Evolutionary conservation across 2,329 filamentous ascomycete species (phyloP).

Genomic region (Didymella glomerata): DNA sequence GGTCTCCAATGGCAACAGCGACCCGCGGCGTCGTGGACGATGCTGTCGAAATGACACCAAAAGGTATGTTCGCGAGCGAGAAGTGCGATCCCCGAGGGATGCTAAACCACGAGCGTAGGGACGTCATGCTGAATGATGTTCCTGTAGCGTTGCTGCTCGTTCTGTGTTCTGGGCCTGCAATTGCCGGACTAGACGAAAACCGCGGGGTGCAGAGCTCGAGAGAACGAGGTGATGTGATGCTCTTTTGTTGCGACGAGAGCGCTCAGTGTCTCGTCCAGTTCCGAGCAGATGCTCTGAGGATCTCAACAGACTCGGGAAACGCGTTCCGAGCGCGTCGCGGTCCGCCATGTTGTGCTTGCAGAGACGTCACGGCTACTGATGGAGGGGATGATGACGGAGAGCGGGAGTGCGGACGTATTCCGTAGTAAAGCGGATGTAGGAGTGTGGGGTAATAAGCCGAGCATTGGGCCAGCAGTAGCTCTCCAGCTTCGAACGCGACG

Average conservation of each 20-base stretch:
- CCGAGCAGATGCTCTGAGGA: conserved; percentile 7
- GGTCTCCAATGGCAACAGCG: conserved; percentile 75
- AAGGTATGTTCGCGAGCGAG: conserved; percentile 82
- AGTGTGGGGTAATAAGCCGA: conserved; percentile 39
- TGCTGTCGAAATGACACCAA: conserved; percentile 78
- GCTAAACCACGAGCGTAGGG: conserved; percentile 63
- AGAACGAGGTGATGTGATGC: conserved; percentile 6
- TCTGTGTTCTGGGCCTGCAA: background rate
- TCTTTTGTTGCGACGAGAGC: conserved; percentile 2
- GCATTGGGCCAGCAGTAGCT: conserved; percentile 14
- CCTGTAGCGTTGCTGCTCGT: background rate
- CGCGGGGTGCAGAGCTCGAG: conserved; percentile 1
- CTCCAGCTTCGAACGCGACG: conserved; percentile 16
- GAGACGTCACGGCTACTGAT: conserved; percentile 36
- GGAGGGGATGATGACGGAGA: conserved; percentile 34
- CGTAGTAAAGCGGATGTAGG: conserved; percentile 31
- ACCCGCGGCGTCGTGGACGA: conserved; percentile 65
- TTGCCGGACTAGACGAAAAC: conserved; percentile 1
- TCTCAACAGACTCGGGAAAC: conserved; percentile 21
- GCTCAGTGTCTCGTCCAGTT: conserved; percentile 10
- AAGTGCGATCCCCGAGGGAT: conserved; percentile 71
- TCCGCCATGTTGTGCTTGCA: conserved; percentile 15
- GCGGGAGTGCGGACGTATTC: conserved; percentile 23
- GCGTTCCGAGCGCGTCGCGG: conserved; percentile 23
- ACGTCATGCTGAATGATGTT: conserved; percentile 38